Conservation (phyloP, 1,284 basidiomycete genomes). For the Apiotrichum montevideense region DNA sequence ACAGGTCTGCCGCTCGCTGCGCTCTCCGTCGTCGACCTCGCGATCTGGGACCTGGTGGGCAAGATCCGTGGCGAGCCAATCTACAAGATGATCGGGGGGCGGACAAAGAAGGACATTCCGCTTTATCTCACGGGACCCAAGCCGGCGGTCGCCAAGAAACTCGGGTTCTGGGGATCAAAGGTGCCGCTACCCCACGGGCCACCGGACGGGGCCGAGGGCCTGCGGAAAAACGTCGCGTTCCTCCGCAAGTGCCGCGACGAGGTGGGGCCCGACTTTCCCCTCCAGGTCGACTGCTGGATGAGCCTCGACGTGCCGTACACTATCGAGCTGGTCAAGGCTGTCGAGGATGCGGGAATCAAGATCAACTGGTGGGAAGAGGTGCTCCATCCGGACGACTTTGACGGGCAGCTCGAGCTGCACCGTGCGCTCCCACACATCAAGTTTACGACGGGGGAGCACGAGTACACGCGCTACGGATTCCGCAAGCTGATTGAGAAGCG, state of each 20-base stretch:
- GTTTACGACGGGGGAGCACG: constrained; percentile 56
- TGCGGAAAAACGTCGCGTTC: constrained; percentile 53
- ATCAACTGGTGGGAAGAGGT: constrained; percentile 56
- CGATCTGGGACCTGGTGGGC: constrained; percentile 54
- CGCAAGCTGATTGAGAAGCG: constrained; percentile 53
- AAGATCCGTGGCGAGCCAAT: constrained; percentile 54
- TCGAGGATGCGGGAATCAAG: constrained; percentile 49
- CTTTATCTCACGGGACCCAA: constrained; percentile 54
- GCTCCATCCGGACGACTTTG: constrained; percentile 51
- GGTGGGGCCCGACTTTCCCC: constrained; percentile 49
- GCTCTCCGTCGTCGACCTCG: constrained; percentile 52
- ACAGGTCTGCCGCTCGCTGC: constrained; percentile 51
- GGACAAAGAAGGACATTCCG: constrained; percentile 51
- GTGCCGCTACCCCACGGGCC: constrained; percentile 52
- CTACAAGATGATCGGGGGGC: constrained; percentile 55
- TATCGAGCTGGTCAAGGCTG: constrained; percentile 49
- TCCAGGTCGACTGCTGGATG: constrained; percentile 55
- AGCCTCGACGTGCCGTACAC: constrained; percentile 49
- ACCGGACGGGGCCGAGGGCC: constrained; percentile 49
- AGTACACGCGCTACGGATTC: constrained; percentile 54
- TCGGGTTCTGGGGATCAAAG: constrained; percentile 55
- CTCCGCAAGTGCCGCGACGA: constrained; percentile 49
- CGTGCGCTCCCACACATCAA: constrained; percentile 50
- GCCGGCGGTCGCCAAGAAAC: constrained; percentile 49
- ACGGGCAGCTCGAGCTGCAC: constrained; percentile 50